Evolutionary conservation across 2,329 filamentous ascomycete genomes (phyloP), one percentile per base, ranked within the genome.

Genomic region (Colletotrichum tamarilloi): DNA sequence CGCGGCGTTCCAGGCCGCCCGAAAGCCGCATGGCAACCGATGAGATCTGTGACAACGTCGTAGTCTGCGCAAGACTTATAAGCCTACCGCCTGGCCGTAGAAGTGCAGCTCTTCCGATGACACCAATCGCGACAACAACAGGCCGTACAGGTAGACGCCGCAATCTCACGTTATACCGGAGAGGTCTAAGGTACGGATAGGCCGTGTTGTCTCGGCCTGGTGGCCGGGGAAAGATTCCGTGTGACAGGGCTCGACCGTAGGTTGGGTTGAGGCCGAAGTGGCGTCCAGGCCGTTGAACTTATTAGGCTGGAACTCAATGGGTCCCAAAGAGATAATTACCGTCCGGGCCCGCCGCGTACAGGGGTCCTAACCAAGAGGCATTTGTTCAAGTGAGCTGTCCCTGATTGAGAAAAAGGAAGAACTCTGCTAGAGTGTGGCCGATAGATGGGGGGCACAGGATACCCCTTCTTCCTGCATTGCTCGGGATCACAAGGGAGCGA

Each of bases 301-400:
- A 42, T 70, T 38, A 62, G 67, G 60, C 67, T 65, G 70, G 67
- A 66, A 70, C 66, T 57, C 70, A 73, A 70, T 65, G 70, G 70
- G 24, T 46, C 55, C 42, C 16, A 24, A 49, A 32, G 19, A 56
- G 35, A 30, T 53, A 53, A 73, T 32, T 56, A 38, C 67, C 56
- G 35, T 65, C 67, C 28, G 60, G 71, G 60, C 35, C 71, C 71
- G 71, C 71, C 67, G 67, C 56, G 16, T 60, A 38, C 70, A 73
- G 67, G 70, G 70, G 26, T 70, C 38, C 19, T 24, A 12, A 16
- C 35, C 22, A 49, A 71, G 67, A 73, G 67, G 71, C 67, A 70
- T 73, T 73, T 73, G 28, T 28, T 66, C 55, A 28, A 28, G 49
- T 56, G 56, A 60, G 60, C 60, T 65, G 66, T 60, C n/a, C 70